Percentiles rank a stretch among this genome's conserved stretches.
phyloP scores from a whole-genome alignment of 1,139 yeast species.

The Candida anutae region DNA sequence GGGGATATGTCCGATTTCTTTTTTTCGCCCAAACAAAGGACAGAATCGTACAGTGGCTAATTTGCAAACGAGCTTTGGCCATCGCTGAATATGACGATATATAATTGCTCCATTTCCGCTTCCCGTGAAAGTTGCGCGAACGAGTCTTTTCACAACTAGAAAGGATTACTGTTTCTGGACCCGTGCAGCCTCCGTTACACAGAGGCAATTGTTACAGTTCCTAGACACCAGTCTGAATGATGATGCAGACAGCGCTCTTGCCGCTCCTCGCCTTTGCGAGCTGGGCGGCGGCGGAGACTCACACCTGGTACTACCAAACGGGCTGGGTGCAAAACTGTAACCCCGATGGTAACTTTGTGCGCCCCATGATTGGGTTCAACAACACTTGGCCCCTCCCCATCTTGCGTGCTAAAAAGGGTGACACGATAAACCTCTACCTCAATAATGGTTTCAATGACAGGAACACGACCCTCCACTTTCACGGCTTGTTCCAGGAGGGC shows the following conservation, averaged over 20 bases:
- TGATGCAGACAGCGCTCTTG: conserved; percentile 13
- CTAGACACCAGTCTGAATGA: no score
- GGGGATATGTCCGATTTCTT: no score
- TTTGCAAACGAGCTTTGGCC: no score
- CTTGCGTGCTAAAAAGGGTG: conserved; percentile 65
- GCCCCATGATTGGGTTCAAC: conserved; percentile 74
- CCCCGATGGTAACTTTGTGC: conserved; percentile 65
- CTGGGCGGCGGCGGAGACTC: conserved; percentile 43
- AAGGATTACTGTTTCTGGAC: no score
- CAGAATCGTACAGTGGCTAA: no score
- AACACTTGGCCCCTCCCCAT: conserved; percentile 83
- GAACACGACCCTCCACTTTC: conserved; percentile 81
- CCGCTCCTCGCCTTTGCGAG: conserved; percentile 11
- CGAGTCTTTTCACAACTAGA: no score
- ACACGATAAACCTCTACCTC: conserved; percentile 60
- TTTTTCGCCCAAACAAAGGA: no score
- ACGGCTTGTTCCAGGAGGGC: conserved; percentile 80
- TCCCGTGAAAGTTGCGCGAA: no score
- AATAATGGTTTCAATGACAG: conserved; percentile 59
- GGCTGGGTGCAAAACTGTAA: conserved; percentile 64
- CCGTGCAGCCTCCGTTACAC: no score
- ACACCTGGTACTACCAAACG: conserved; percentile 63
- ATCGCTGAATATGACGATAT: no score
- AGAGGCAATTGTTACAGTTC: no score
- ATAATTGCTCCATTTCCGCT: no score